phyloP scores from a whole-genome alignment of 176 grass and related monocot genomes.

The Saccharum spontaneum region DNA sequence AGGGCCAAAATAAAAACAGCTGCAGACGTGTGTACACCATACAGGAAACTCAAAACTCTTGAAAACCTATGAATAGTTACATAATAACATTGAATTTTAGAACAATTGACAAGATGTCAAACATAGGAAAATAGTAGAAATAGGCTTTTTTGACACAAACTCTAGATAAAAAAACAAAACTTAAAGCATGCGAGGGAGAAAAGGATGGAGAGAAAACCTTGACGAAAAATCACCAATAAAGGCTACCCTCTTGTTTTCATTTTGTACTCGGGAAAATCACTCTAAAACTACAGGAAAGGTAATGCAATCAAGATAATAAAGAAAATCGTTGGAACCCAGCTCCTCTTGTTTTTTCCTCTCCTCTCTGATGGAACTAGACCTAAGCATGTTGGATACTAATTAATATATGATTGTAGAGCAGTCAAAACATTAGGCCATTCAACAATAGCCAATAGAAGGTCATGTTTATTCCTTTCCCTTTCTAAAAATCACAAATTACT shows the following conservation, averaged over 20 bases:
- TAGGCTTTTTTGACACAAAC: not conserved
- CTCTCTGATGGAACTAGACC: no score
- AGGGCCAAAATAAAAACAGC: not conserved
- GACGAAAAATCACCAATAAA: not conserved
- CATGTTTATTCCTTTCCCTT: not conserved
- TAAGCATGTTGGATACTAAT: not conserved
- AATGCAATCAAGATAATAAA: no score
- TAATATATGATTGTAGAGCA: not conserved
- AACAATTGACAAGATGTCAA: not conserved
- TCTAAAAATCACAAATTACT: no score
- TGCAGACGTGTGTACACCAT: not conserved
- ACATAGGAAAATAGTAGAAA: not conserved
- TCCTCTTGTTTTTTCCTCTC: no score
- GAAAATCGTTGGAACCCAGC: no score
- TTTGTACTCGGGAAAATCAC: no score
- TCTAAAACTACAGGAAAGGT: no score
- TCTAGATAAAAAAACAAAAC: not conserved
- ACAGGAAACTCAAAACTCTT: not conserved
- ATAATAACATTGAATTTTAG: not conserved
- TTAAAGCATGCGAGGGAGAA: not conserved
- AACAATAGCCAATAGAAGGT: not conserved
- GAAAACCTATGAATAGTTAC: not conserved
- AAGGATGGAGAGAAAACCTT: no score
- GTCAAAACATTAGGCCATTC: not conserved
- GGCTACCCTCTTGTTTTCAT: no score